Conservation (phyloP, 2,329 filamentous ascomycete genomes). For the Xylariaceae sp. region DNA sequence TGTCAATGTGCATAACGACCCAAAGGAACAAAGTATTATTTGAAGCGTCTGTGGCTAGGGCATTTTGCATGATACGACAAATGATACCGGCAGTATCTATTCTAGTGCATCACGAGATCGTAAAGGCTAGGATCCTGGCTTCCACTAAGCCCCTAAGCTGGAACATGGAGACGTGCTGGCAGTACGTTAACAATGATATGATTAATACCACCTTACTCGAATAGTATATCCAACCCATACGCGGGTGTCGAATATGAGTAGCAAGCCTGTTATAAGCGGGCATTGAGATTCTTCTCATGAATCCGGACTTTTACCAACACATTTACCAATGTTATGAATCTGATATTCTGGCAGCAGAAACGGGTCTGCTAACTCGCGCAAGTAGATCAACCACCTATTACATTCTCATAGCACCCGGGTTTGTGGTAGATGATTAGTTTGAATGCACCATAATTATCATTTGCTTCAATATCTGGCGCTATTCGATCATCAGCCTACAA, state of each 20-base stretch:
- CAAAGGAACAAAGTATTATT: too few species aligned
- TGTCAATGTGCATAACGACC: too few species aligned
- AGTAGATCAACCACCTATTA: background rate
- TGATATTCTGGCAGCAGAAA: background rate
- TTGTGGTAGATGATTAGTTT: too few species aligned
- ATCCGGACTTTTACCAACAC: too few species aligned
- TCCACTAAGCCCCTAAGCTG: background rate
- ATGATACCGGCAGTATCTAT: too few species aligned
- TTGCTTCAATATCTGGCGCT: conserved; percentile 15
- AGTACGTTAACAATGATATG: background rate
- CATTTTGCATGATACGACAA: too few species aligned
- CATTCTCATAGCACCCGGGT: background rate
- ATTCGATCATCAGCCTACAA: background rate
- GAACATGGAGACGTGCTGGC: background rate
- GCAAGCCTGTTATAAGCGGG: background rate
- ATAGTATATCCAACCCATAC: background rate
- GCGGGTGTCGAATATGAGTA: background rate
- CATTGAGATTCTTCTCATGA: background rate
- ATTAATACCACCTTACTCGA: too few species aligned
- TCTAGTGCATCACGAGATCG: background rate
- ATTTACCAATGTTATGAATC: background rate
- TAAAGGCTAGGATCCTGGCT: background rate
- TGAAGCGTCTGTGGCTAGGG: too few species aligned
- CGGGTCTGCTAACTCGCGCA: background rate
- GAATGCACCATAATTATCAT: too few species aligned